Percentiles rank a stretch among this genome's conserved stretches.
These are phyloP conservation scores for Linum lewisii DNA, from an alignment of 345 rosid genomes.

Conservation along the genomic window DNA sequence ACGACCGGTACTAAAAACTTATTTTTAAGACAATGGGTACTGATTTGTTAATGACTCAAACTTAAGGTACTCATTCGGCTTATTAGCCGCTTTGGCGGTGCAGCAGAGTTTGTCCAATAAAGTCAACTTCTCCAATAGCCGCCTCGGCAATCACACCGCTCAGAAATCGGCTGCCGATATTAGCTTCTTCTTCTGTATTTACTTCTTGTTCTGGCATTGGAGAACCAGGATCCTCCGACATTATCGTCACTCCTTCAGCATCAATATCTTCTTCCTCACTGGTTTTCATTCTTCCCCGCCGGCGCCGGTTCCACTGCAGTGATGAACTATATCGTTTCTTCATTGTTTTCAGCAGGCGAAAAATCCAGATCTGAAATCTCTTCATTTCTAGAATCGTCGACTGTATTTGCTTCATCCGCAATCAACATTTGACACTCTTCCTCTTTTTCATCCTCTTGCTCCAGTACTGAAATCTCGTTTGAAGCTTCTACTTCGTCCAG, in stretches of 20 bases:
- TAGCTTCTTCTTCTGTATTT: neutral
- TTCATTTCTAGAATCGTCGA: constrained; percentile 1
- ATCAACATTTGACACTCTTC: neutral
- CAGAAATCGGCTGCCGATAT: too few species aligned
- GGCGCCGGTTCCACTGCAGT: neutral
- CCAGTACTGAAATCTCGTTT: neutral
- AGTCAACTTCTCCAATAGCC: too few species aligned
- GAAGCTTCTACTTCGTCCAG: neutral
- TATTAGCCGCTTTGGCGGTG: too few species aligned
- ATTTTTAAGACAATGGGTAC: too few species aligned
- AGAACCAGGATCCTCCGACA: neutral
- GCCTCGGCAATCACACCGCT: neutral
- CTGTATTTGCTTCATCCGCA: neutral
- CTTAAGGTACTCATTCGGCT: too few species aligned
- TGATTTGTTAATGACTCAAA: too few species aligned
- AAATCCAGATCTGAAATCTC: constrained; percentile 12
- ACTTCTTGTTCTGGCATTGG: neutral
- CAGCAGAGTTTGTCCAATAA: too few species aligned
- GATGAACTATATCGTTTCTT: constrained; percentile 24
- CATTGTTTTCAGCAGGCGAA: constrained; percentile 16
- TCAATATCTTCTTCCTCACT: neutral
- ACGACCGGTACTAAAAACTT: too few species aligned
- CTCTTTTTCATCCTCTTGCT: constrained; percentile 5
- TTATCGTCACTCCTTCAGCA: neutral
- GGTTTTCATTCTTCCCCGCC: neutral